Base-by-base conservation (phyloP, 441 rosid species). In the Pelargonium myrrhifolium region DNA sequence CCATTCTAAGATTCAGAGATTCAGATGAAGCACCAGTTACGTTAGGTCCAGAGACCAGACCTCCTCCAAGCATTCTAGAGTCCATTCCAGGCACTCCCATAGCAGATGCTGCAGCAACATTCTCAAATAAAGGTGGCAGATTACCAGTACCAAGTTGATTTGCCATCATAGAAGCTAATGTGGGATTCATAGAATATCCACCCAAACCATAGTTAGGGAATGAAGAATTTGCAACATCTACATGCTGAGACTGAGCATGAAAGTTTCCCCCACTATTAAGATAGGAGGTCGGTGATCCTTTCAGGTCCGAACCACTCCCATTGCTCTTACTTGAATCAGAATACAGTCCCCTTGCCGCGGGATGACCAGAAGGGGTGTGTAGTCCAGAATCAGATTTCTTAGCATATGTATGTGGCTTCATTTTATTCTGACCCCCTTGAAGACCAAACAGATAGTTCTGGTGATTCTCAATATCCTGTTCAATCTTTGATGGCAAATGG, bases 31-130 rank as follows among this genome's bases (percentile, higher is more conserved):
- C 62, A 64, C 67, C 75, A 20, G 79, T 68, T 24, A 78, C 45
- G 67, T 76, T 80, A 31, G 82, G 84, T 64, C 87, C 92, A 62
- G 89, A 67, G 26, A 80, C 78, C 56, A 76, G 68, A 60, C 83
- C 83, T 65, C 87, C 87, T 3, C 86, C 92, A 49, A 84, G 78
- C 55, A 83, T 65, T 72, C 94, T 80, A 0, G 89, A 75, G 71
- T 88, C 92, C 80, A 86, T 72, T 77, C 90, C 90, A 68, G 89
- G 82, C 39, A 76, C 78, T 21, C 79, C 88, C 82, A 86, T 55
- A 71, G 87, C 84, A 12, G 90, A 82, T 61, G 87, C 55, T n/a
- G 55, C 18, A n/a, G 55, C 55, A 47, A 47, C 55, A 14, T n/a
- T 47, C 6, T 47, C 55, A 17, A 14, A 47, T 17, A 47, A 47